phyloP scores from a whole-genome alignment of 2,329 filamentous ascomycete species.

The Phoma herbarum region DNA sequence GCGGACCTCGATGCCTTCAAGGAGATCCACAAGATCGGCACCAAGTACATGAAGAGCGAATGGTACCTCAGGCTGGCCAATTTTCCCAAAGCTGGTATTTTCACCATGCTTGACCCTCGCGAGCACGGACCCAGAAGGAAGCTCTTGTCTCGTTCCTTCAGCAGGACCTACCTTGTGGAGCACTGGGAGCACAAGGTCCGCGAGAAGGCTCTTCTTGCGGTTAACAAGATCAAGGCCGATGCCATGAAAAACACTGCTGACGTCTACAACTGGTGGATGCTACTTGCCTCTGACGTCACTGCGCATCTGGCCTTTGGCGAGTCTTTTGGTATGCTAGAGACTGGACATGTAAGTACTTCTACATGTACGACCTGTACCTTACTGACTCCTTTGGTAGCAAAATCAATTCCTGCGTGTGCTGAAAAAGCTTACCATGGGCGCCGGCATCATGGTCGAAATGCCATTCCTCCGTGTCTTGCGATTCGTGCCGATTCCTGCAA shows the following conservation, averaged over 20 bases:
- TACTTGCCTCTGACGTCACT: conserved; percentile 52
- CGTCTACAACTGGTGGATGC: conserved; percentile 50
- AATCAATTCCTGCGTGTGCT: conserved; percentile 51
- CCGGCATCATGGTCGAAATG: conserved; percentile 50
- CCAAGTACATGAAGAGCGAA: conserved; percentile 40
- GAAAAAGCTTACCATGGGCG: conserved; percentile 47
- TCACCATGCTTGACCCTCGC: conserved; percentile 50
- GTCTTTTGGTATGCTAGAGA: conserved; percentile 51
- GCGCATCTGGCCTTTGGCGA: conserved; percentile 52
- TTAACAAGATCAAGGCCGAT: conserved; percentile 43
- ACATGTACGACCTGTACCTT: neutral
- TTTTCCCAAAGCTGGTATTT: conserved; percentile 44
- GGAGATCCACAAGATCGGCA: conserved; percentile 43
- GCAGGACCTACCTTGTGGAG: conserved; percentile 46
- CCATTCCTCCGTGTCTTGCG: conserved; percentile 47
- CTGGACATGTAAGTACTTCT: conserved; percentile 45
- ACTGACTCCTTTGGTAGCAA: neutral
- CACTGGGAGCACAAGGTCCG: conserved; percentile 50
- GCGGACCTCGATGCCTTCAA: conserved; percentile 42
- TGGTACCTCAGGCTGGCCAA: conserved; percentile 39
- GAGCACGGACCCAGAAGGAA: conserved; percentile 48
- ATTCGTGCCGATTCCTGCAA: conserved; percentile 38
- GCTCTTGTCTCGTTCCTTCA: conserved; percentile 50
- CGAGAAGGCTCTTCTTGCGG: conserved; percentile 45
- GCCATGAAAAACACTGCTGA: conserved; percentile 42